Evolutionary conservation across 2,329 filamentous ascomycete species (phyloP).

Genomic region (Colletotrichum kahawae): DNA sequence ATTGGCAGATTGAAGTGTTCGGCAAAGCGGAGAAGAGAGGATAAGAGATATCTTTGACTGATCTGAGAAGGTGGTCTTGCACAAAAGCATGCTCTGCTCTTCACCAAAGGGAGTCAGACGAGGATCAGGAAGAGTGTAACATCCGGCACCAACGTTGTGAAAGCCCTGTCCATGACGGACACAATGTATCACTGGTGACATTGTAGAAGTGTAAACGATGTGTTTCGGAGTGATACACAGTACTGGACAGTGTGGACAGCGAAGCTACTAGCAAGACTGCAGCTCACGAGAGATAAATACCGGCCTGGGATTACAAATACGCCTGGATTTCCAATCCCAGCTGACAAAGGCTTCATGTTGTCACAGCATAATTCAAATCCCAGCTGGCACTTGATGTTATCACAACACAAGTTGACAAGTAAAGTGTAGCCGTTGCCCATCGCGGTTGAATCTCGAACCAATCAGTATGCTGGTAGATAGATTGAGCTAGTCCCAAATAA

Average conservation of each 20-base stretch:
- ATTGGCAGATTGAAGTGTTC: neutral
- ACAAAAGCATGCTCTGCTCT: neutral
- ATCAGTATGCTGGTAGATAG: accelerated
- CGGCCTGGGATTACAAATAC: neutral
- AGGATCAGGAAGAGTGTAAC: neutral
- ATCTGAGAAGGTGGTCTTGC: neutral
- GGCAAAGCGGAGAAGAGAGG: neutral
- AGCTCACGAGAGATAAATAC: neutral
- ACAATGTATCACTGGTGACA: neutral
- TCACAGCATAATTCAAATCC: accelerated
- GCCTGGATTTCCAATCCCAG: neutral
- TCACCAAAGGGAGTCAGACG: neutral
- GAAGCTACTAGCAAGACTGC: neutral
- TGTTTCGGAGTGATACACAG: neutral
- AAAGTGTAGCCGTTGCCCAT: accelerated
- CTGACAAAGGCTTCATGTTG: neutral
- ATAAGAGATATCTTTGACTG: neutral
- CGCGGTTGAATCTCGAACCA: neutral
- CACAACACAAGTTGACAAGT: neutral
- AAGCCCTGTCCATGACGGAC: neutral
- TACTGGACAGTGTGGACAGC: accelerated
- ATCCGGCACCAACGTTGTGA: neutral
- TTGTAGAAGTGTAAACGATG: neutral
- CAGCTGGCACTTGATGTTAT: neutral
- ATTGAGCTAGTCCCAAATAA: neutral